Evolutionary conservation across 371 early-diverging fungal genomes (phyloP), one percentile per base, ranked within the genome.

Genomic region (Saksenaea vasiformis): DNA sequence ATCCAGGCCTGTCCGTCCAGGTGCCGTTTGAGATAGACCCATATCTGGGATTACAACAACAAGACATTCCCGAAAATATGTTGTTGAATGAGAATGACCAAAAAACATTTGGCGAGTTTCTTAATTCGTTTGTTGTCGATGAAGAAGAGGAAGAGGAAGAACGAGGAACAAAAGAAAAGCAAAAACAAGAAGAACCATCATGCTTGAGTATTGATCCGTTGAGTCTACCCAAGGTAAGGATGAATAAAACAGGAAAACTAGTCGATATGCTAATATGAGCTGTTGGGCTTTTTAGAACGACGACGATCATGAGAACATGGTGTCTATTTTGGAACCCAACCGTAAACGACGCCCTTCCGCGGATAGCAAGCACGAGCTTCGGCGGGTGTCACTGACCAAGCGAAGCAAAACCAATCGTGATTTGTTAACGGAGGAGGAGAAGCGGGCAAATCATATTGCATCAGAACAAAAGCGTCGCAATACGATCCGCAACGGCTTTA

Each of bases 381-480:
- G 58, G 15, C 54, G 54, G 54, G n/a, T 61, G 43, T 54, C 61
- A 35, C 54, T 47, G 38, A 37, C 54, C 54, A 54, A 61, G 35
- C 61, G 54, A 35, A 58, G 39, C 58, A 39, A 47, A 28, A 55
- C 26, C 37, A 47, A 34, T 15, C 54, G 54, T 47, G 51, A 47
- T 47, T 41, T 39, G 56, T 15, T 54, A 14, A 27, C 31, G 35
- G 26, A 35, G 53, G 83, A 88, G 37, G 91, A 94, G 64, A 94
- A 95, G 74, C 83, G 91, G 60, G 87, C 88, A 17, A 93, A 93
- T 69, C 95, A 93, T 76, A 92, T 94, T 69, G 91, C 89, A 2
- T 90, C 91, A n/a, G 95, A 95, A 68, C 91, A 95, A 74, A 90
- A 92, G 72, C 87, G 95, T 38, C 86, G 95, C 19, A 88, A 89